Percentiles rank a stretch among this genome's conserved stretches.
These are phyloP conservation scores for Colletotrichum incanum DNA, from an alignment of 2,329 filamentous ascomycete species.

Conservation along the genomic window DNA sequence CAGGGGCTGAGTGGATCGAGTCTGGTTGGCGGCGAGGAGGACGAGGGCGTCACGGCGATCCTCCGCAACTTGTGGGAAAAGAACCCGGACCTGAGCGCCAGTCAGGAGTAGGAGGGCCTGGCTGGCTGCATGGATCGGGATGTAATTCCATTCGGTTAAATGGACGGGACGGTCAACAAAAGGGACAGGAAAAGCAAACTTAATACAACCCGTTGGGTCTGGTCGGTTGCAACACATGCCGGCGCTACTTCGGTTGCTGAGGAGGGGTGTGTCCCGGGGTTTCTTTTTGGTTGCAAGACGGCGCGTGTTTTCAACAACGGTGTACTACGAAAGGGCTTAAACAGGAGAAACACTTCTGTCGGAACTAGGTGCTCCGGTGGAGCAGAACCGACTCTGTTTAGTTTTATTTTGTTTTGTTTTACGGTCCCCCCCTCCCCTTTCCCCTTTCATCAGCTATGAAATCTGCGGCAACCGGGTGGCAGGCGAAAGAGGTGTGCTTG, in stretches of 20 bases:
- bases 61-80: slow-evolving; percentile 76
- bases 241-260: not conserved
- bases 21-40: slow-evolving; percentile 64
- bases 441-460: too few species aligned
- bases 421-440: too few species aligned
- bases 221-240: not conserved
- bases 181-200: not conserved
- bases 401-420: too few species aligned
- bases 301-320: not conserved
- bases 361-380: not conserved
- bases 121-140: slow-evolving; percentile 16
- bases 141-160: slow-evolving; percentile 2
- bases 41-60: slow-evolving; percentile 66
- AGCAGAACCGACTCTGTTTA: not conserved
- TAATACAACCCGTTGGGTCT: not conserved
- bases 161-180: not conserved
- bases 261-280: not conserved
- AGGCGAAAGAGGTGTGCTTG: not conserved
- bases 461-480: not conserved
- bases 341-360: not conserved
- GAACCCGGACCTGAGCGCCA: slow-evolving; percentile 70
- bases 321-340: not conserved
- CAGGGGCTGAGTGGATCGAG: slow-evolving; percentile 66
- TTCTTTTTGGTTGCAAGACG: not conserved
- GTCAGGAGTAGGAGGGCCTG: slow-evolving; percentile 59